Percentiles rank a stretch among this genome's conserved stretches.
phyloP scores from a whole-genome alignment of 1,139 yeast genomes.

The Saccharomyces pastorianus region DNA sequence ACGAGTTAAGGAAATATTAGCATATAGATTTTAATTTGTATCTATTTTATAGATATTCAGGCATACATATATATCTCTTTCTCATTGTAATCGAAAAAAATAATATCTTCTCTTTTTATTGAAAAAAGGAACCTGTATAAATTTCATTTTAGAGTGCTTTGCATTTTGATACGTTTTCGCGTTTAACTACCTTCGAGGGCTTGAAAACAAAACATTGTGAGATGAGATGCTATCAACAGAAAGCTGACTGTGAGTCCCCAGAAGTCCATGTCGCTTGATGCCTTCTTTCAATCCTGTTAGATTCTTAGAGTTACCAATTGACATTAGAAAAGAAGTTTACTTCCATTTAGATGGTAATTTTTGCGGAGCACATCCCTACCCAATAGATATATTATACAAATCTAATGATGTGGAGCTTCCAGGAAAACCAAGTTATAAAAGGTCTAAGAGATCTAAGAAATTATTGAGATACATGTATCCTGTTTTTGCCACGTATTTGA shows the following conservation, averaged over 20 bases:
- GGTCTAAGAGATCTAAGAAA: constrained; percentile 2
- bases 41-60: not conserved
- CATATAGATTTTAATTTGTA: not conserved
- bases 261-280: not conserved
- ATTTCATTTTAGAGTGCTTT: not conserved
- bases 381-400: constrained; percentile 4
- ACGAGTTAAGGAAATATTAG: constrained; percentile 29
- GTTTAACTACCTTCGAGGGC: not conserved
- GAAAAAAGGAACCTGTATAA: no score
- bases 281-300: constrained; percentile 8
- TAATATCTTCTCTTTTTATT: not conserved
- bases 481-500: constrained; percentile 17
- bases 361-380: constrained; percentile 8
- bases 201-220: not conserved
- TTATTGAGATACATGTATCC: constrained; percentile 10
- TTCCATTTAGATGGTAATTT: constrained; percentile 19
- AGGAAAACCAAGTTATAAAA: not conserved
- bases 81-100: not conserved
- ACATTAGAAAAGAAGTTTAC: constrained; percentile 24
- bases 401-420: constrained; percentile 8
- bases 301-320: constrained; percentile 22
- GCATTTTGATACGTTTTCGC: not conserved
- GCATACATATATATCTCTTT: constrained; percentile 1
- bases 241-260: not conserved
- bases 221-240: not conserved